A percentile compares a stretch with the other conserved stretches of the same genome.
phyloP scores from a whole-genome alignment of 2,329 filamentous ascomycete species.

The Aspergillus sp. region DNA sequence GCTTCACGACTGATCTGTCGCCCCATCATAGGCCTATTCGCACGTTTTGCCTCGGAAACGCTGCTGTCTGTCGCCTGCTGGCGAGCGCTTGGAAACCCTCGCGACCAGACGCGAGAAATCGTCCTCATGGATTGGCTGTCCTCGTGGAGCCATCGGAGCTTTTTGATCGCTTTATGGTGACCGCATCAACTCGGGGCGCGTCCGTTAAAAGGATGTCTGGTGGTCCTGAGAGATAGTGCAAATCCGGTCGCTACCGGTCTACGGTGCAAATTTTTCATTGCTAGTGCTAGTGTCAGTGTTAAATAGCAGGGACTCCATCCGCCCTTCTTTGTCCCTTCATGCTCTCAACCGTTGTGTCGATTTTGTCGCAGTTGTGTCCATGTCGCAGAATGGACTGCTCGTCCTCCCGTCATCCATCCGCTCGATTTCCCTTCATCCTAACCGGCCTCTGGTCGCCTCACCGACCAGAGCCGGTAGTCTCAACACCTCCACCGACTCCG shows the following conservation, averaged over 20 bases:
- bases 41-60: neutral
- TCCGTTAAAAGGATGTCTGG: conserved; percentile 7
- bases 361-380: conserved; percentile 12
- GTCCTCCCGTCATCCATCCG: conserved; percentile 9
- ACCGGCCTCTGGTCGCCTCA: conserved; percentile 12
- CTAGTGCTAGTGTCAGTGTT: neutral
- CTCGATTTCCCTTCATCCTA: conserved; percentile 16
- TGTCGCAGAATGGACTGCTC: conserved; percentile 17
- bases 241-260: neutral
- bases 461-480: conserved; percentile 4
- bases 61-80: conserved; percentile 1
- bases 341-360: conserved; percentile 7
- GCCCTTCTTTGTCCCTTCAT: conserved; percentile 6
- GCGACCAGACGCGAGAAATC: too few relatives aligned
- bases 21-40: conserved; percentile 5
- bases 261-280: neutral
- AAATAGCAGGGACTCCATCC: neutral
- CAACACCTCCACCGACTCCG: conserved; percentile 3
- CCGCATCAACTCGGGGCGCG: neutral
- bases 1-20: conserved; percentile 9
- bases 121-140: neutral
- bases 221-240: neutral
- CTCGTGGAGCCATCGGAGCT: conserved; percentile 6
- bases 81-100: neutral
- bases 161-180: neutral